Conservation (phyloP, 225 moss, liverwort and hornwort species). For the Bryoerythrophyllum caledonicum region DNA sequence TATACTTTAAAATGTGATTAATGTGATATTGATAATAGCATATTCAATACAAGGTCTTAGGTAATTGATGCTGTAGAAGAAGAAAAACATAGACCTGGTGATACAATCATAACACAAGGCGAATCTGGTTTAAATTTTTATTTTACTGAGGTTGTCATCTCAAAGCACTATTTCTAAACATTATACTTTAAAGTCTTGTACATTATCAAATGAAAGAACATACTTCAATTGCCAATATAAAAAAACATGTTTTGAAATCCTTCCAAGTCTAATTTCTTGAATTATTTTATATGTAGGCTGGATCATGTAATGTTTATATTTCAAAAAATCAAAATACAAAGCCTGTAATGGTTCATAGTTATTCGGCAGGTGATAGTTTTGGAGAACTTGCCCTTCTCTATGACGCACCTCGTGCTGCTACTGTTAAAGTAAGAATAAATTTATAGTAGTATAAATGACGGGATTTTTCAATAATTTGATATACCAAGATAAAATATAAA, state of each 20-base stretch:
- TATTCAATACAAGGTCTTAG: constrained; percentile 16
- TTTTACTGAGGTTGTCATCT: constrained; percentile 61
- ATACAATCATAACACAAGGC: constrained; percentile 76
- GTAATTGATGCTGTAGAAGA: constrained; percentile 83
- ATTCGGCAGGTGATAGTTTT: constrained; percentile 83
- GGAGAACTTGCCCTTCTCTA: constrained; percentile 95
- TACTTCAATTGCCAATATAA: too few species aligned
- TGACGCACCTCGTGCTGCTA: constrained; percentile 83
- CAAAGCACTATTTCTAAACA: neutral
- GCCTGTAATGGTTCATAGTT: constrained; percentile 63
- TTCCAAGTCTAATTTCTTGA: neutral
- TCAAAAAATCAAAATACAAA: constrained; percentile 36
- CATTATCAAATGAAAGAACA: rapidly evolving
- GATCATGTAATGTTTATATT: constrained; percentile 75
- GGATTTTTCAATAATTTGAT: neutral
- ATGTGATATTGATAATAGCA: neutral
- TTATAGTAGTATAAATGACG: neutral
- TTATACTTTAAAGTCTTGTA: rapidly evolving
- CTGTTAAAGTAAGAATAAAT: constrained; percentile 50
- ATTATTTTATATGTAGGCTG: constrained; percentile 39
- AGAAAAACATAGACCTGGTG: constrained; percentile 58
- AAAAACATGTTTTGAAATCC: too few species aligned
- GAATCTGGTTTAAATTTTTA: constrained; percentile 78
- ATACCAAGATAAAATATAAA: neutral
- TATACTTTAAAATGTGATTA: too few species aligned